Base-by-base conservation (phyloP, 1,284 basidiomycete species). In the Somion occarium region DNA sequence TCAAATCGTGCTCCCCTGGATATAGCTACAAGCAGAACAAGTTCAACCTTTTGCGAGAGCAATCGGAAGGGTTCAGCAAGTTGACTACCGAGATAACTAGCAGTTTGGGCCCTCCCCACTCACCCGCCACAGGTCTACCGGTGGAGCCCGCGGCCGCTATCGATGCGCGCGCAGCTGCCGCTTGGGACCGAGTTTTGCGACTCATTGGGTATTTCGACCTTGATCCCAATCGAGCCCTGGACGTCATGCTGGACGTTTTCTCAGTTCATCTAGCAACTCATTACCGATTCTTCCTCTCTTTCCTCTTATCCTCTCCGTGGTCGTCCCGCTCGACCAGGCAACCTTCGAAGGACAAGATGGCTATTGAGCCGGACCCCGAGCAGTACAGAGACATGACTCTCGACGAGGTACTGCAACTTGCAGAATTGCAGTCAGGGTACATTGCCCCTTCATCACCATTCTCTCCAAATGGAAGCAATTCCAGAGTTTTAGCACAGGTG, bases 31-130 rank as follows among this genome's bases (percentile, higher is more conserved):
- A 96, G 68, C 97, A 99, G 69, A 94, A 94, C 71, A 98, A 98
- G 69, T 98, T 94, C 76, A 99, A 99, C 63, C 80, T 99, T 27
- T 79, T 98, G 9, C 88, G 97, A 38, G 97, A 99, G 71, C 93
- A 97, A 60, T 95, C 93, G 1, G 95, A 99, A 73, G 97, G 97
- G 3, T 99, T 94, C 71, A 91, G 92, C 61, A 94, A 95, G 63
- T 81, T 99, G 30, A 83, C 89, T 26, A 83, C 88, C 7, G 92
- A 95, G 63, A 73, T 98, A 38, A 85, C 92, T 9, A 85, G 84
- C 50, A 84, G 82, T 57, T 73, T 94, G 46, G 90, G 90, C 3
- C 83, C 85, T 22, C 71, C 89, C 11, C 84, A 91, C 68, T 82
- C 79, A 15, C 62, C 76, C 30, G 67, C 69, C 24, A 82, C 85